Conservation (phyloP, 169 alveolate species). For the Toxoplasma gondii region DNA sequence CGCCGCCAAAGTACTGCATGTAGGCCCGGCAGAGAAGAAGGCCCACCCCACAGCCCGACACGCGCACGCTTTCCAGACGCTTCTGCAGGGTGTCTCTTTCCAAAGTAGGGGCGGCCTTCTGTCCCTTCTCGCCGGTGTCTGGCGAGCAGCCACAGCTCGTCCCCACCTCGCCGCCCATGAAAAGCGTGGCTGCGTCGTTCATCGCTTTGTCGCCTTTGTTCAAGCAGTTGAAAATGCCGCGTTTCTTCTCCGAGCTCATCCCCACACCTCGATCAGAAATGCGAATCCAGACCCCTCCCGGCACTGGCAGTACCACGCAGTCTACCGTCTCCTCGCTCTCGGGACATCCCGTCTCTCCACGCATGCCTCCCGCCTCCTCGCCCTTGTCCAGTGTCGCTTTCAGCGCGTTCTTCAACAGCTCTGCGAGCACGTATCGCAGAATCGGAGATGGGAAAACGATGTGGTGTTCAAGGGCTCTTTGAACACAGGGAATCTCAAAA, state of each 20-base stretch:
- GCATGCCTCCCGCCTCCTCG: neutral
- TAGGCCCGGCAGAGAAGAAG: conserved; percentile 6
- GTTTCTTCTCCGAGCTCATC: neutral
- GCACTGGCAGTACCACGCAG: neutral
- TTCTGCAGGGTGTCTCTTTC: neutral
- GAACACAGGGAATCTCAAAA: neutral
- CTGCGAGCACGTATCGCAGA: conserved; percentile 10
- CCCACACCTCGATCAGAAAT: conserved; percentile 29
- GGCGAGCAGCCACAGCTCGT: neutral
- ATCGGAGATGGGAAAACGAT: conserved; percentile 1
- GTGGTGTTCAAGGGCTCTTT: too few relatives aligned
- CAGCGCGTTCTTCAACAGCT: conserved; percentile 32
- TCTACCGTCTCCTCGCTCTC: neutral
- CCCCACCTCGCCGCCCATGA: neutral
- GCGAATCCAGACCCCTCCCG: conserved; percentile 17
- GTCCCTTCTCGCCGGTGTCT: neutral
- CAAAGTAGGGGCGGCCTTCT: neutral
- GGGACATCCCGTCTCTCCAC: neutral
- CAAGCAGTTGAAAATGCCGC: conserved; percentile 1
- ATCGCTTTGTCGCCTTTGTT: neutral
- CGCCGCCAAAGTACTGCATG: conserved; percentile 27
- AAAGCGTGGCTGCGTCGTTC: neutral
- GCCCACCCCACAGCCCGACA: conserved; percentile 22
- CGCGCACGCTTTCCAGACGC: conserved; percentile 20
- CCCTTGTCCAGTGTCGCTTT: neutral